A percentile compares a stretch with the other conserved stretches of the same genome.
phyloP scores from a whole-genome alignment of 2,329 filamentous ascomycete species.

The Trichoderma sp. region DNA sequence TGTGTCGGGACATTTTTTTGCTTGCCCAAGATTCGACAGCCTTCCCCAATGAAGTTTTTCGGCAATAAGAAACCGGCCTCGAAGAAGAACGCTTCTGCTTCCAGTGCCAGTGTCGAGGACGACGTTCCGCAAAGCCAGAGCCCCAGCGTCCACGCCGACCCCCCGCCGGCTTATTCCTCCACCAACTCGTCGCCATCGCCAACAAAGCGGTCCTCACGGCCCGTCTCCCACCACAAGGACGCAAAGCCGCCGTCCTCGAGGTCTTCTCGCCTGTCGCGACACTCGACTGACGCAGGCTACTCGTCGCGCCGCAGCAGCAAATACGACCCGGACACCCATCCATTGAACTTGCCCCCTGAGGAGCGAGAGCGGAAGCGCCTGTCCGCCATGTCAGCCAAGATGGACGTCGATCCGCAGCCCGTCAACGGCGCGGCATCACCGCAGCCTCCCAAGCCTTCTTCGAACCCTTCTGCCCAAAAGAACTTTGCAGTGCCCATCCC shows the following conservation, averaged over 20 bases:
- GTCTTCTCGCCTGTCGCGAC: constrained; percentile 46
- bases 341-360: constrained; percentile 86
- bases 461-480: constrained; percentile 39
- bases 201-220: constrained; percentile 31
- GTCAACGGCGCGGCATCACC: constrained; percentile 54
- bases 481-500: constrained; percentile 55
- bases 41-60: constrained; percentile 53
- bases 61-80: constrained; percentile 43
- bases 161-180: constrained; percentile 30
- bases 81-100: constrained; percentile 41
- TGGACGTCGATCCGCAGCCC: constrained; percentile 73
- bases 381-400: constrained; percentile 64
- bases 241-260: constrained; percentile 36
- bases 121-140: constrained; percentile 40
- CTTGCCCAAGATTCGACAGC: constrained; percentile 19
- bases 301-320: constrained; percentile 52
- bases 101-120: constrained; percentile 33
- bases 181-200: constrained; percentile 30
- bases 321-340: constrained; percentile 71
- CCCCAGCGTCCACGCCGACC: constrained; percentile 37
- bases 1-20: constrained; percentile 38
- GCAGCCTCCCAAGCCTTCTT: constrained; percentile 38
- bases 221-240: constrained; percentile 30
- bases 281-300: constrained; percentile 48
- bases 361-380: constrained; percentile 80